Evolutionary conservation across 345 rosid genomes (phyloP).

Genomic region (Sonneratia caseolaris): DNA sequence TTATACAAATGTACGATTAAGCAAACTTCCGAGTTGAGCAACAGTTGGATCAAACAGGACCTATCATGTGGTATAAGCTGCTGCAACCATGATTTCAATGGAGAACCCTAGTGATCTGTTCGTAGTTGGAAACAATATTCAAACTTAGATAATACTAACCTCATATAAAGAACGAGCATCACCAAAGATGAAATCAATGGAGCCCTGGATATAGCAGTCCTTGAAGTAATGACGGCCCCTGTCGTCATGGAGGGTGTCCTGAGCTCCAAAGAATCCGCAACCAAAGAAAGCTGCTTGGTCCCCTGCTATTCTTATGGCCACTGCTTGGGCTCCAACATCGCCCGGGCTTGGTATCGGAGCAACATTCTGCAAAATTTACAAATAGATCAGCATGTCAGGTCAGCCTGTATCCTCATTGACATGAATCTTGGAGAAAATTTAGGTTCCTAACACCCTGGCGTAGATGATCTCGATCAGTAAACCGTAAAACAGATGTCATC

Average conservation of each 20-base stretch:
- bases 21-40: too few relatives aligned
- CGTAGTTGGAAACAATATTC: too few relatives aligned
- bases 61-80: too few relatives aligned
- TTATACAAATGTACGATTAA: background rate
- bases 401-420: background rate
- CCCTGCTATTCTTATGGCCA: slow-evolving; percentile 64
- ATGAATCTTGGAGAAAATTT: too few relatives aligned
- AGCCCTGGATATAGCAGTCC: slow-evolving; percentile 90
- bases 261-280: slow-evolving; percentile 95
- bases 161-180: slow-evolving; percentile 69
- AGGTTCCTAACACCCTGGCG: too few relatives aligned
- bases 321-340: slow-evolving; percentile 72
- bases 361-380: slow-evolving; percentile 33
- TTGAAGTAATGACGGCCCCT: slow-evolving; percentile 78
- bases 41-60: too few relatives aligned
- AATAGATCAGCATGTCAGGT: background rate
- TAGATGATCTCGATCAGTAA: background rate
- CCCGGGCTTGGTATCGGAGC: slow-evolving; percentile 84
- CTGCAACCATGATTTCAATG: too few relatives aligned
- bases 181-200: slow-evolving; percentile 91
- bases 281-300: slow-evolving; percentile 69
- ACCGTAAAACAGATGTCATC: background rate
- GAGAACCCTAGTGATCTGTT: too few relatives aligned
- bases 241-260: slow-evolving; percentile 93
- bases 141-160: slow-evolving; percentile 17